Evolutionary conservation across 176 grass and related monocot species (phyloP).

Genomic region (Secale cereale): DNA sequence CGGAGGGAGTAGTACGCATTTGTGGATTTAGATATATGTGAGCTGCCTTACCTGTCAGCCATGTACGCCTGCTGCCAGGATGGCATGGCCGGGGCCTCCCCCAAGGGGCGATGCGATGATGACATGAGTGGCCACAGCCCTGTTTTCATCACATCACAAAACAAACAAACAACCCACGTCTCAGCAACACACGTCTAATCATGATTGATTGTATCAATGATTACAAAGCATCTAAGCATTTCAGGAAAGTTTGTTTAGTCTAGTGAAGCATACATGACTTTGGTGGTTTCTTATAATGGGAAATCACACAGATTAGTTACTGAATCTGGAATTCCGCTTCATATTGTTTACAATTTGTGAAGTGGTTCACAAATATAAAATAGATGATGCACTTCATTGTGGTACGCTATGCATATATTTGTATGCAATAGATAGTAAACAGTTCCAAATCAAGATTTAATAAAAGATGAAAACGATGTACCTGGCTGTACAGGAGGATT

Average conservation of each 20-base stretch:
- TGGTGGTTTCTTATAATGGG: background rate
- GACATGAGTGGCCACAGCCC: slow-evolving; percentile 65
- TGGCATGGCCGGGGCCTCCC: slow-evolving; percentile 39
- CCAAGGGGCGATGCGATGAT: slow-evolving; percentile 39
- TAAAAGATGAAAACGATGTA: background rate
- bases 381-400: too few species aligned
- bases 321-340: background rate
- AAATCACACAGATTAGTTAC: background rate
- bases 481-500: slow-evolving; percentile 51
- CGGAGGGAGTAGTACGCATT: too few species aligned
- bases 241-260: background rate
- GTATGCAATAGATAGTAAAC: too few species aligned
- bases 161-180: background rate
- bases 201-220: background rate
- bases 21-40: background rate
- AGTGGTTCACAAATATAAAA: background rate
- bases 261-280: background rate
- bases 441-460: background rate
- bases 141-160: slow-evolving; percentile 28
- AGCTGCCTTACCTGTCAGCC: slow-evolving; percentile 39
- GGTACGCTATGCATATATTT: background rate
- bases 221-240: background rate
- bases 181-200: background rate
- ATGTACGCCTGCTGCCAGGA: slow-evolving; percentile 46
- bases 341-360: background rate